Evolutionary conservation across 2,329 filamentous ascomycete genomes (phyloP), one percentile per base, ranked within the genome.

Genomic region (Sporothrix brasiliensis): DNA sequence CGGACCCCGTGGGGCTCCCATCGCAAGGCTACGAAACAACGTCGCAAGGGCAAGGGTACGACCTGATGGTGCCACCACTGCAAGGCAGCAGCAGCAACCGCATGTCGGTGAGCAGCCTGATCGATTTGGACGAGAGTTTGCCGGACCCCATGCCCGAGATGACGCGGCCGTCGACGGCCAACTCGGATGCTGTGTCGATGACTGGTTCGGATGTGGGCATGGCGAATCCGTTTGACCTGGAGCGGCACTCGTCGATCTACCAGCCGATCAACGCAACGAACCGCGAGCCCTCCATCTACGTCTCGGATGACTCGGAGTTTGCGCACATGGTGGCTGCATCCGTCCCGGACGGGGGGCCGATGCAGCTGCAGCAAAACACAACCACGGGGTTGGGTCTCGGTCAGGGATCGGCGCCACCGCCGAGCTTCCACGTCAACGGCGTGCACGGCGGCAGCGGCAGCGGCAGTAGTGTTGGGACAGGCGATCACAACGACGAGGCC

Each of bases 201-300:
- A 82, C 83, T 9, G 87, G 87, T 67, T 87, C 87, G 0, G 85
- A 88, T 70, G 77, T 85, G 44, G 83, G 85, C 14, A 81, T 83
- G 14, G 83, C 81, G 1, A 87, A 87, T 74, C 87, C 88, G 0
- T 90, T 90, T 70, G 86, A 89, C 69, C 81, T 90, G 3, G 88
- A 90, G 76, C 84, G 85, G n/a, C 87, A 89, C 74, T 81, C 86
- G 1, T 88, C 87, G 0, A 78, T 88, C 1, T 87, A 88, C 72
- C 74, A 75, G 69, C 75, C 77, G 13, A 60, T 53, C n/a, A 61
- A 21, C 61, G 39, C 61, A 30, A 67, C 63, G 4, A 68, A 53
- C 63, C 81, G 86, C 49, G 86, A 88, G 73, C 86, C 86, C 0
- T 87, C 85, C 3, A 87, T 89, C 61, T 89, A 89, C 75, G 84